A percentile compares a stretch with the other conserved stretches of the same genome.
phyloP scores from a whole-genome alignment of 805 yeast genomes.

The Candida insectorum region DNA sequence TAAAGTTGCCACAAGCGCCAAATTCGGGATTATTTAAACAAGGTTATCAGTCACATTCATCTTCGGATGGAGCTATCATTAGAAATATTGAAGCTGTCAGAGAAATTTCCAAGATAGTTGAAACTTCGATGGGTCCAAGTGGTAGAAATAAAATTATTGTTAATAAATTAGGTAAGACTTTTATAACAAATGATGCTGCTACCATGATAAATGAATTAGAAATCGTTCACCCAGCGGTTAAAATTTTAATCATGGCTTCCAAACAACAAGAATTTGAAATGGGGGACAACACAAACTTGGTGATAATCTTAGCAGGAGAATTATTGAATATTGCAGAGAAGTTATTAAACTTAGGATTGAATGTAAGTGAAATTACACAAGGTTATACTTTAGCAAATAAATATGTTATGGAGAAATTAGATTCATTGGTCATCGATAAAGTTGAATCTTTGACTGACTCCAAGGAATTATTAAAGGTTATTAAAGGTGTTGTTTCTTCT shows the following conservation, averaged over 20 bases:
- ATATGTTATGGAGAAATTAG: slow-evolving; percentile 66
- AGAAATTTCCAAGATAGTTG: slow-evolving; percentile 86
- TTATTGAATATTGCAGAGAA: slow-evolving; percentile 83
- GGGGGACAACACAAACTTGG: slow-evolving; percentile 96
- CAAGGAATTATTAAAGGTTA: slow-evolving; percentile 62
- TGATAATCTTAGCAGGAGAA: slow-evolving; percentile 90
- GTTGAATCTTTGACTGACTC: slow-evolving; percentile 56
- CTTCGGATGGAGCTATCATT: slow-evolving; percentile 91
- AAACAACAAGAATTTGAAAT: slow-evolving; percentile 96
- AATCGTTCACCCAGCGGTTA: slow-evolving; percentile 96
- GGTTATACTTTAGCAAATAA: slow-evolving; percentile 89
- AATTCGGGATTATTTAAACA: slow-evolving; percentile 92
- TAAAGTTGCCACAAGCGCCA: slow-evolving; percentile 89
- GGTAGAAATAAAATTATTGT: slow-evolving; percentile 96
- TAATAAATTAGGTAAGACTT: slow-evolving; percentile 78
- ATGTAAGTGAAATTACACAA: slow-evolving; percentile 88
- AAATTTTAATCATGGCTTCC: slow-evolving; percentile 91
- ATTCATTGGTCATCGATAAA: slow-evolving; percentile 57
- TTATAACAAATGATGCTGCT: slow-evolving; percentile 96
- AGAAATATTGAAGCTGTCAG: slow-evolving; percentile 93
- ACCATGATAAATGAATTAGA: slow-evolving; percentile 92
- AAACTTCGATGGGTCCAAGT: slow-evolving; percentile 96
- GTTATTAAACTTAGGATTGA: slow-evolving; percentile 77
- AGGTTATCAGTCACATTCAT: slow-evolving; percentile 83
- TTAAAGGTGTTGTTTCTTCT: slow-evolving; percentile 85